Evolutionary conservation across 176 grass and related monocot species (phyloP), one percentile per base, ranked within the genome.

Genomic region (Chrysopogon serrulatus): DNA sequence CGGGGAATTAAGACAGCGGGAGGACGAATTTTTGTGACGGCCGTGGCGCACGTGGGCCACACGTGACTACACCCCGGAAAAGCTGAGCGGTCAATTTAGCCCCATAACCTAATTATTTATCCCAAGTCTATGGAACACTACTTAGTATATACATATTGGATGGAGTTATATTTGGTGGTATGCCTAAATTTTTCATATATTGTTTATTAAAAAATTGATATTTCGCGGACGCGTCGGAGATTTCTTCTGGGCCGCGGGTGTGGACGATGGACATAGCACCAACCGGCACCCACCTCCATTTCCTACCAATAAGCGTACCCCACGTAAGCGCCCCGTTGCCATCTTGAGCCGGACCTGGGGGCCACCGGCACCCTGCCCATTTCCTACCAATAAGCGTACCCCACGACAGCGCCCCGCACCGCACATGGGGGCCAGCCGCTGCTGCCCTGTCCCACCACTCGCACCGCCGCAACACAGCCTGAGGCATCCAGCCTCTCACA

Each of bases 291-390:
- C 77, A 80, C 77, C 76, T 36, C 56, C 7, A n/a, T n/a, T n/a
- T 51, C 47, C 47, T 51, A 13, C 41, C 42, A 14, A n/a, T n/a
- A n/a, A n/a, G n/a, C n/a, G n/a, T n/a, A n/a, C n/a, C n/a, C n/a
- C n/a, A n/a, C n/a, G n/a, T n/a, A n/a, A n/a, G n/a, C n/a, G n/a
- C n/a, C n/a, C n/a, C n/a, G n/a, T n/a, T n/a, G n/a, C n/a, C n/a
- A n/a, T n/a, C n/a, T n/a, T n/a, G n/a, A n/a, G n/a, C n/a, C n/a
- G n/a, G n/a, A n/a, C n/a, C n/a, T n/a, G n/a, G n/a, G n/a, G n/a
- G n/a, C n/a, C n/a, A 68, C 81, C 59, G 14, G 69, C 68, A 75
- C 69, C 75, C 77, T 76, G 69, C 76, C n/a, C n/a, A n/a, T n/a
- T n/a, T n/a, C n/a, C n/a, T 17, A 54, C 28, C 30, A 47, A 69